Evolutionary conservation across 371 early-diverging fungal species (phyloP).

Genomic region (Lichtheimia corymbifera): DNA sequence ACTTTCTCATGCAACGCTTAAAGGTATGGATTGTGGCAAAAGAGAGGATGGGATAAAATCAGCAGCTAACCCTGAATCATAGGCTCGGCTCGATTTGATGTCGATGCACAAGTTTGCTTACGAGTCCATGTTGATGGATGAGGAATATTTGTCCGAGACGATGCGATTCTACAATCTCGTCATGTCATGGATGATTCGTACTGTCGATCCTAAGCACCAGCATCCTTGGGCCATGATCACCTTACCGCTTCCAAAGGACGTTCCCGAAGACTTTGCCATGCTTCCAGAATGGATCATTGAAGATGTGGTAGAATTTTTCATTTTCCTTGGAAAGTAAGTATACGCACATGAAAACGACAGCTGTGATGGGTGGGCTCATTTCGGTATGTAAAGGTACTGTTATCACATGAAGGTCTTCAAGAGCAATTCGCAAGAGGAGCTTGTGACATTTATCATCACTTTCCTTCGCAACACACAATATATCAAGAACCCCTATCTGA

Average conservation of each 20-base stretch:
- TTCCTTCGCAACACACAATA: constrained; percentile 76
- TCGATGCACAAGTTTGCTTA: constrained; percentile 67
- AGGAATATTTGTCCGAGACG: constrained; percentile 55
- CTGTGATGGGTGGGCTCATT: not conserved
- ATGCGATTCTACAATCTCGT: constrained; percentile 81
- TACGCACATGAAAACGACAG: not conserved
- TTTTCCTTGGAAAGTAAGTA: constrained; percentile 61
- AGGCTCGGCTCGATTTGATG: constrained; percentile 57
- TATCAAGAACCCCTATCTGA: constrained; percentile 93
- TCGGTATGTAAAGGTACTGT: constrained; percentile 36
- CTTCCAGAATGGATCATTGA: constrained; percentile 94
- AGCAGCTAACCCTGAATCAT: not conserved
- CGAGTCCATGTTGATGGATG: constrained; percentile 79
- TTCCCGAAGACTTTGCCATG: constrained; percentile 68
- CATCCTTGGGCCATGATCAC: constrained; percentile 58
- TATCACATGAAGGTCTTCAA: constrained; percentile 64
- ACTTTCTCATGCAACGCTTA: constrained; percentile 56
- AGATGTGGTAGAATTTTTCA: constrained; percentile 78
- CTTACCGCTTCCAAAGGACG: constrained; percentile 54
- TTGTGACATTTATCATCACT: constrained; percentile 79
- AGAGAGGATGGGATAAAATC: not conserved
- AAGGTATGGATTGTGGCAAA: constrained; percentile 25
- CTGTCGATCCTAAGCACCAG: constrained; percentile 53
- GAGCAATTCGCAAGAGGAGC: constrained; percentile 61
- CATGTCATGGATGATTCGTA: constrained; percentile 78